These are phyloP conservation scores for Penstemon eatonii DNA, from an alignment of 257 asterid genomes.

Conservation along the genomic window DNA sequence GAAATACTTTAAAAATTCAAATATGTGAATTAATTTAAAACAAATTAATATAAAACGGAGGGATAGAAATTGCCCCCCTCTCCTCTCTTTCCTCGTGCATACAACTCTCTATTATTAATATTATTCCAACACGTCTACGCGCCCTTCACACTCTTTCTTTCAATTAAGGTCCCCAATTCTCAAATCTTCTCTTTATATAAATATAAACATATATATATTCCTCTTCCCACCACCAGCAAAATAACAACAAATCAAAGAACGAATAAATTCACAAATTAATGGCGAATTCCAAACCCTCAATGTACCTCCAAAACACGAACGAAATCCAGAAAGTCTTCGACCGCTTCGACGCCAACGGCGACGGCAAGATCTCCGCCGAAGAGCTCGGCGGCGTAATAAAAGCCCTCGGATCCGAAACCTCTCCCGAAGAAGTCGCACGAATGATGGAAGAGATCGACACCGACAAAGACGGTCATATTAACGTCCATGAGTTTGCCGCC, in stretches of 20 bases:
- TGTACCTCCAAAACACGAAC: slow-evolving; percentile 46
- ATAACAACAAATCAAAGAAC: neutral
- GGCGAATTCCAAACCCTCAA: slow-evolving; percentile 32
- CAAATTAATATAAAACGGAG: no score
- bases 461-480: slow-evolving; percentile 82
- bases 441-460: slow-evolving; percentile 80
- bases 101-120: no score
- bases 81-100: no score
- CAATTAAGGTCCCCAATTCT: neutral
- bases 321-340: slow-evolving; percentile 63
- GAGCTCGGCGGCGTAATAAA: slow-evolving; percentile 67
- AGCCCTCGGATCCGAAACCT: slow-evolving; percentile 65
- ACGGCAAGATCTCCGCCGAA: slow-evolving; percentile 76
- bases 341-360: slow-evolving; percentile 79
- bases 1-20: no score
- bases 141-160: no score
- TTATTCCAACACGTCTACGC: no score
- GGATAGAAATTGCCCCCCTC: no score
- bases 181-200: neutral
- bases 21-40: no score
- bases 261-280: neutral
- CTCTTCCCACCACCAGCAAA: no score
- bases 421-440: slow-evolving; percentile 48
- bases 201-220: no score
- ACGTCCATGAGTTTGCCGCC: slow-evolving; percentile 65